Evolutionary conservation across 495 filamentous ascomycete genomes (phyloP), one percentile per base, ranked within the genome.

Genomic region (Friedmanniomyces endolithicus): DNA sequence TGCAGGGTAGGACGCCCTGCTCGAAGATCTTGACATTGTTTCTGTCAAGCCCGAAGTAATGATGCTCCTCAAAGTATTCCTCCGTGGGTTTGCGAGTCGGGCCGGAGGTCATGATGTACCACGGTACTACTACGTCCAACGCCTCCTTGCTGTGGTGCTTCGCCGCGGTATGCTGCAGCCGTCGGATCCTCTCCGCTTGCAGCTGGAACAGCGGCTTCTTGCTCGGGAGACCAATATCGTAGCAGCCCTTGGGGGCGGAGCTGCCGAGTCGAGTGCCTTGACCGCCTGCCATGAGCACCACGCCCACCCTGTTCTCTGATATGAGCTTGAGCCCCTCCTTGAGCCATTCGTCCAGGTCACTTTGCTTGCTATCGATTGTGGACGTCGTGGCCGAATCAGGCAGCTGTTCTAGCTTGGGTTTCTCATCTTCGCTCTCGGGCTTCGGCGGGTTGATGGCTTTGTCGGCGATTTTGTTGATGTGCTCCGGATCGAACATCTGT

Each of bases 61-160:
- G 78, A 71, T 96, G 74, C 67, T 94, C 73, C 70, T 85, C 73
- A 70, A 99, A 99, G 75, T 89, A 99, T 52, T 84, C 77, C 76
- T 95, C 87, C 8, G 92, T 99, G 11, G 89, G 86, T 51, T 80
- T 79, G 60, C 90, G 79, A 12, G 92, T 99, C n/a, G 92, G 94
- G 11, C 92, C 92, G 62, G 88, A 94, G 57, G 92, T 99, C 92
- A 99, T 99, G 65, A 99, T 85, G 72, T 97, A 99, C 92, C 92
- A 99, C 7, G 92, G 94, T 29, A 99, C 82, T 8, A 83, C 78
- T 29, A 86, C 84, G 12, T 52, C 49, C 49, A 27, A 2, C 17
- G 48, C 63, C 60, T 66, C 62, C 55, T 80, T 82, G 17, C 78
- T 78, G 48, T 82, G 76, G 56, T 78, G 74, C 74, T 86, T 82